Percentiles rank a stretch among this genome's conserved stretches.
Conservation (phyloP, 306 rosid genomes). For the Ziziphus jujuba region DNA sequence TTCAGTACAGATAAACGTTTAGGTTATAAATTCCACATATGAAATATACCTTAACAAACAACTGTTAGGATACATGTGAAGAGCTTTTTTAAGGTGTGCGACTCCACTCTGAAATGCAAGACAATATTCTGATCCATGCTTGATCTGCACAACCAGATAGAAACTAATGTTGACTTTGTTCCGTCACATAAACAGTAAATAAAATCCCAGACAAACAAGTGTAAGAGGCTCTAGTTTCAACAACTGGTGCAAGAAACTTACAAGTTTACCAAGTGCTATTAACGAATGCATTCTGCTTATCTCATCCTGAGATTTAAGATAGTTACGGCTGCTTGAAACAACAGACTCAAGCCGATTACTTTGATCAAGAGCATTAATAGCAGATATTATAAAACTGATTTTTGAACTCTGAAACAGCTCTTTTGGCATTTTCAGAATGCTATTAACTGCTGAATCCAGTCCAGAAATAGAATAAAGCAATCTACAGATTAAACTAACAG, state of each 20-base stretch:
- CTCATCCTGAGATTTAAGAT: slow-evolving; percentile 65
- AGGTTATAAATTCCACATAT: background rate
- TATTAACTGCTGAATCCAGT: slow-evolving; percentile 54
- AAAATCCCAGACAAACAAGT: slow-evolving; percentile 10
- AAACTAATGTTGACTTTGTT: background rate
- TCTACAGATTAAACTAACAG: slow-evolving; percentile 70
- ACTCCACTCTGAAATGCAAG: slow-evolving; percentile 71
- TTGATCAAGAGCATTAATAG: slow-evolving; percentile 74
- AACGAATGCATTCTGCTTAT: slow-evolving; percentile 69
- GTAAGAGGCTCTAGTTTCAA: slow-evolving; percentile 21
- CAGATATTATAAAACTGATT: slow-evolving; percentile 69
- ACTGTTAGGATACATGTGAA: slow-evolving; percentile 83
- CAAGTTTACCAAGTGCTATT: slow-evolving; percentile 84
- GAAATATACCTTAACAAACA: slow-evolving; percentile 63
- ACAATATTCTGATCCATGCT: slow-evolving; percentile 47
- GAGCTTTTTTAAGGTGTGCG: slow-evolving; percentile 66
- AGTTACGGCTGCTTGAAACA: slow-evolving; percentile 51
- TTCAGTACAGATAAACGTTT: background rate
- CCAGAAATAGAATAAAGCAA: slow-evolving; percentile 69
- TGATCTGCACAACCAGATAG: slow-evolving; percentile 50
- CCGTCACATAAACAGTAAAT: background rate
- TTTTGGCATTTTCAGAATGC: slow-evolving; percentile 73
- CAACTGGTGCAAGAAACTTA: slow-evolving; percentile 31
- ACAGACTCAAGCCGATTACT: slow-evolving; percentile 55
- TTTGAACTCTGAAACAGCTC: slow-evolving; percentile 66